Conservation (phyloP, 2,329 filamentous ascomycete species). For the Chrysoporthe deuterocubensis region DNA sequence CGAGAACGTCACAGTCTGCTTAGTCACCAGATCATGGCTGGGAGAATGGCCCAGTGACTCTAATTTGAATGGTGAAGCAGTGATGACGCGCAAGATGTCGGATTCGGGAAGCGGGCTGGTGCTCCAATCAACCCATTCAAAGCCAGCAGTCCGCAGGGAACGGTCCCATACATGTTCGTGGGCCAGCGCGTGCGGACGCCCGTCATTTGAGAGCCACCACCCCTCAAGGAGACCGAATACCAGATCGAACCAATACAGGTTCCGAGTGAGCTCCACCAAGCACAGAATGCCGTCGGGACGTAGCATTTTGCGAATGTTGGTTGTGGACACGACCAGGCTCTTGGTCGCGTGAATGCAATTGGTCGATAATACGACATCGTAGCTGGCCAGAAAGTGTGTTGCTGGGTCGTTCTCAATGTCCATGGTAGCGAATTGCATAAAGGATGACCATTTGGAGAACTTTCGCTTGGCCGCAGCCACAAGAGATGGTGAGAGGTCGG, state of each 20-base stretch:
- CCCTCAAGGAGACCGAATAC: conserved; percentile 42
- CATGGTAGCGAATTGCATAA: conserved; percentile 32
- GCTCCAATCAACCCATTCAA: too few species aligned
- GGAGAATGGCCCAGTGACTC: background rate
- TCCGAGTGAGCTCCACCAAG: conserved; percentile 38
- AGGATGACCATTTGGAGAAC: conserved; percentile 34
- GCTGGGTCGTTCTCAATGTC: conserved; percentile 37
- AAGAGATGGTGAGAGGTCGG: conserved; percentile 44
- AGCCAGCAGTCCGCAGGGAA: too few species aligned
- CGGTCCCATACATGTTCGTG: conserved; percentile 26
- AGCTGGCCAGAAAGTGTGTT: conserved; percentile 28
- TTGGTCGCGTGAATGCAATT: conserved; percentile 45
- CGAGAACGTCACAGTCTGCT: background rate
- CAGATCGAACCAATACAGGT: conserved; percentile 37
- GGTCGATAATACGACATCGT: conserved; percentile 40
- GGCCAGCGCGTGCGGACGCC: conserved; percentile 33
- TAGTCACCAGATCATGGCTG: conserved; percentile 1
- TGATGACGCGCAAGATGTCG: conserved; percentile 34
- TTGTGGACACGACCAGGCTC: conserved; percentile 31
- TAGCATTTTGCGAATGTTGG: conserved; percentile 36
- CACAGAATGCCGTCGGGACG: conserved; percentile 36
- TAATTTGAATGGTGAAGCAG: conserved; percentile 26
- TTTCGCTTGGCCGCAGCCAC: conserved; percentile 35
- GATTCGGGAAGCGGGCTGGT: conserved; percentile 34
- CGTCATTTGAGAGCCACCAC: conserved; percentile 42